These are phyloP conservation scores for Parmelia sp. DNA, from an alignment of 495 filamentous ascomycete species.

Conservation along the genomic window DNA sequence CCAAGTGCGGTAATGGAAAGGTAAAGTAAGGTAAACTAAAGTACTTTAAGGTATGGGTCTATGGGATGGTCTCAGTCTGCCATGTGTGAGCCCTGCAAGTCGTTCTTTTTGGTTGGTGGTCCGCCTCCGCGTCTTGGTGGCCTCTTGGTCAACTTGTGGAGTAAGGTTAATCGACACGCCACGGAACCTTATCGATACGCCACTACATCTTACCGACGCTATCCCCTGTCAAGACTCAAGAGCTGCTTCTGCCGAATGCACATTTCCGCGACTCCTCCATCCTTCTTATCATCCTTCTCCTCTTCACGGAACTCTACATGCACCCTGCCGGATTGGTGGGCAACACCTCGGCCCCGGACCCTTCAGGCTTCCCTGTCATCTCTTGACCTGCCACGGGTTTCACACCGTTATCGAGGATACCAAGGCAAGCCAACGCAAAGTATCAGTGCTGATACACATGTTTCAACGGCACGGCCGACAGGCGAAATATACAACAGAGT, in stretches of 20 bases:
- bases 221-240: slow-evolving; percentile 6
- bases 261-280: background rate
- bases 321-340: background rate
- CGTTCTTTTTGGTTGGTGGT: background rate
- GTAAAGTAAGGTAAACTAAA: no score
- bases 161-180: slow-evolving; percentile 20
- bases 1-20: no score
- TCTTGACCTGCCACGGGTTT: no score
- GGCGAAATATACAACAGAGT: background rate
- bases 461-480: slow-evolving; percentile 2
- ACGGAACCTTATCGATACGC: slow-evolving; percentile 20
- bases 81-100: slow-evolving; percentile 7
- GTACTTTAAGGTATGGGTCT: no score
- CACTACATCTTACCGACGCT: slow-evolving; percentile 7
- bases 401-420: background rate
- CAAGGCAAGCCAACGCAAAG: background rate
- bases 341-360: background rate
- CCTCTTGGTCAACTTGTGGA: slow-evolving; percentile 12
- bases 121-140: background rate
- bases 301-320: no score
- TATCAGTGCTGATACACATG: slow-evolving; percentile 5
- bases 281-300: background rate
- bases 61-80: no score
- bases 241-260: background rate
- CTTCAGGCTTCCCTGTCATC: background rate